Percentiles rank a stretch among this genome's conserved stretches.
Evolutionary conservation across 2,329 filamentous ascomycete species (phyloP).

Genomic region (Fusarium robinianum): DNA sequence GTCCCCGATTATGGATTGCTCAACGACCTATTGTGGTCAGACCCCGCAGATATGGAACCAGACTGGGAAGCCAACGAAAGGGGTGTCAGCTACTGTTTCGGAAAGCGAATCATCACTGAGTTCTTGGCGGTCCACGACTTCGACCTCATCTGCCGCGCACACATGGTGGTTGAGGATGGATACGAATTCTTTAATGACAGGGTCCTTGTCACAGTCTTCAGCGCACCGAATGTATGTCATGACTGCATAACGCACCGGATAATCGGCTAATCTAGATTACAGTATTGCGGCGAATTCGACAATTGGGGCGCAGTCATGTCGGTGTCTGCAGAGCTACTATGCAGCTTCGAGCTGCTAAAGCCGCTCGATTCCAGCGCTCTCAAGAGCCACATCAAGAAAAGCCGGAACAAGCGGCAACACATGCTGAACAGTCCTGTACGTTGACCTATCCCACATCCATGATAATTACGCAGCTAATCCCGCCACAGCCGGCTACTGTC

Average conservation of each 20-base stretch:
- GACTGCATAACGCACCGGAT: neutral
- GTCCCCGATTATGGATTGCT: constrained; percentile 95
- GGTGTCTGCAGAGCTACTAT: constrained; percentile 88
- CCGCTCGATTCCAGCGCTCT: constrained; percentile 93
- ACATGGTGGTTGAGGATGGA: constrained; percentile 99
- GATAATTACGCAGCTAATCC: constrained; percentile 16
- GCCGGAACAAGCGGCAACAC: constrained; percentile 88
- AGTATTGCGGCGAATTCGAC: constrained; percentile 99
- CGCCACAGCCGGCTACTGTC: constrained; percentile 55
- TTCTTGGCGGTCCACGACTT: constrained; percentile 95
- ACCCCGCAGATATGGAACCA: constrained; percentile 95
- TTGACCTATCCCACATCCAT: constrained; percentile 34
- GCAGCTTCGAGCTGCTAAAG: constrained; percentile 96
- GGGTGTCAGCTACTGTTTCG: constrained; percentile 97
- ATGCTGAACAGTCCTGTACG: constrained; percentile 96
- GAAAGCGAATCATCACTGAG: constrained; percentile 96
- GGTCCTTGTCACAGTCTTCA: constrained; percentile 95
- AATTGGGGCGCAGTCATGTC: constrained; percentile 99
- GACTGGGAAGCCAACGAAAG: constrained; percentile 98
- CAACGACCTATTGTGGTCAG: constrained; percentile 95
- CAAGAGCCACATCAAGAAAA: constrained; percentile 99
- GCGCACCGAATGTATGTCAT: constrained; percentile 87
- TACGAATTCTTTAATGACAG: constrained; percentile 99
- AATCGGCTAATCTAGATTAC: constrained; percentile 36
- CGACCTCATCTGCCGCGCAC: constrained; percentile 92